Evolutionary conservation across 257 asterid genomes (phyloP).

Genomic region (Lycium barbarum): DNA sequence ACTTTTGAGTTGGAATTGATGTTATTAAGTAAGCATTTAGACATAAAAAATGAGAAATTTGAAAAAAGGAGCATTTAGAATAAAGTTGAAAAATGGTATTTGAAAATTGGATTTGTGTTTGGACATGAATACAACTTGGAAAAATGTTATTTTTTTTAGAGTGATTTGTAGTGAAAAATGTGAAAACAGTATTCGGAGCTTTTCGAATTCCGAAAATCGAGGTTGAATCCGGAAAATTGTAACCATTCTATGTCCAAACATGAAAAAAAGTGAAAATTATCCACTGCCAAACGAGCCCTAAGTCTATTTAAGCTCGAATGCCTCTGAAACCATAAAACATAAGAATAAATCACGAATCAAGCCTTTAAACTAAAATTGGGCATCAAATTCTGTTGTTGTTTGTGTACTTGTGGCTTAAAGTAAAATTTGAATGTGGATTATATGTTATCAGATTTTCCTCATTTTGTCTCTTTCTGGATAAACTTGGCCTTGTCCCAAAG

Average conservation of each 20-base stretch:
- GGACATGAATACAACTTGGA: too few relatives aligned
- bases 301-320: slow-evolving; percentile 1
- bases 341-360: neutral
- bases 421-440: neutral
- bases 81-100: too few relatives aligned
- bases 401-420: neutral
- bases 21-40: neutral
- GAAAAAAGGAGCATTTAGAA: too few relatives aligned
- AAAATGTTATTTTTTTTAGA: too few relatives aligned
- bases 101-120: too few relatives aligned
- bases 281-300: neutral
- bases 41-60: too few relatives aligned
- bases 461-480: neutral
- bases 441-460: neutral
- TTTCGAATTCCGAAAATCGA: too few relatives aligned
- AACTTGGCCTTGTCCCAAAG: neutral
- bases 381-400: neutral
- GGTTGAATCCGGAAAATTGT: too few relatives aligned
- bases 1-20: neutral
- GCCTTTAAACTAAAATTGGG: neutral
- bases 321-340: neutral
- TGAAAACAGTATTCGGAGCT: too few relatives aligned
- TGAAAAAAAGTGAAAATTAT: too few relatives aligned
- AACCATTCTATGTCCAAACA: too few relatives aligned
- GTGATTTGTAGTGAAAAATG: too few relatives aligned